Conservation (phyloP, 163 green algal species). For the Chloromonas sp. region DNA sequence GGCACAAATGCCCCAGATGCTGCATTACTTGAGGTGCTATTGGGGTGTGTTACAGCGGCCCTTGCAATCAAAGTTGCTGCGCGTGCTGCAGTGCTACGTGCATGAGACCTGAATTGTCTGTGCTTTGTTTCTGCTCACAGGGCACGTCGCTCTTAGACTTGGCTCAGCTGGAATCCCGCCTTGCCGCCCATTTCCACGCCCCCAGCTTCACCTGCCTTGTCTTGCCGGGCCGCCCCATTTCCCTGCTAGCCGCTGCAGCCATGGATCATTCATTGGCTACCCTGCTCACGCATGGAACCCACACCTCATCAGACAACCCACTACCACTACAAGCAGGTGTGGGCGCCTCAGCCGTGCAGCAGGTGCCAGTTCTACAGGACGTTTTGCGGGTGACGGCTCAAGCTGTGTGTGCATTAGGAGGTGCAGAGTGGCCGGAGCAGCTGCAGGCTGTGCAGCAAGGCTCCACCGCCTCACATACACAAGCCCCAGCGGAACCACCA, state of each 20-base stretch:
- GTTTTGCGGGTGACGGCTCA: background rate
- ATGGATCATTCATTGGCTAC: background rate
- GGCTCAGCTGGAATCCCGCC: background rate
- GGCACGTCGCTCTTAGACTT: background rate
- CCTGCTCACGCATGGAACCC: background rate
- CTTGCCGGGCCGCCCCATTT: background rate
- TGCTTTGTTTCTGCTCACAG: background rate
- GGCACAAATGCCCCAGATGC: too few relatives aligned
- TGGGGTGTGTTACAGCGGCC: too few relatives aligned
- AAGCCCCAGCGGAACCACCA: too few relatives aligned
- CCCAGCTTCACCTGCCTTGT: background rate
- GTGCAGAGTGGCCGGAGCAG: too few relatives aligned
- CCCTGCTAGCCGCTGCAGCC: background rate
- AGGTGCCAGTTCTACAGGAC: background rate
- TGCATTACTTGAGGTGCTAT: too few relatives aligned
- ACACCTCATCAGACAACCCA: background rate
- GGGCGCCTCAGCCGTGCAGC: background rate
- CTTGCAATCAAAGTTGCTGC: too few relatives aligned
- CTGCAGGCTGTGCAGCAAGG: too few relatives aligned
- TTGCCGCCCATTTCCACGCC: background rate
- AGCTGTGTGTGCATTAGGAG: too few relatives aligned
- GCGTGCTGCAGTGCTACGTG: too few relatives aligned
- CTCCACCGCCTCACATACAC: too few relatives aligned
- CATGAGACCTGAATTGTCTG: too few relatives aligned
- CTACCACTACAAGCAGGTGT: background rate